phyloP scores from a whole-genome alignment of 805 yeast genomes.

The Danielia reshetovae region DNA sequence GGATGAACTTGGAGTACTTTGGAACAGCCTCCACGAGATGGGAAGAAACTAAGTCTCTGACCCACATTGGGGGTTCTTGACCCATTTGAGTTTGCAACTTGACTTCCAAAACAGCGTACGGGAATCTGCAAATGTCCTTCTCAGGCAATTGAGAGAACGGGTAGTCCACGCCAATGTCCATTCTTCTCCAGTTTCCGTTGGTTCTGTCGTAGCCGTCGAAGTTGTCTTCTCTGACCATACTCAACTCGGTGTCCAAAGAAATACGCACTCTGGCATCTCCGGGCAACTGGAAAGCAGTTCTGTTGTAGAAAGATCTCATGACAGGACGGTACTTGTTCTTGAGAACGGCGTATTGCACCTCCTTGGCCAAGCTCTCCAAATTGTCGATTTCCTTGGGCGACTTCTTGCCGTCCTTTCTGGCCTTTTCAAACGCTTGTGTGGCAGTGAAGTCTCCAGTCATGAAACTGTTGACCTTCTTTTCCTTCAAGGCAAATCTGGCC shows the following conservation, averaged over 20 bases:
- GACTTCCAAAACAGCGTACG: constrained; percentile 96
- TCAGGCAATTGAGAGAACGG: constrained; percentile 87
- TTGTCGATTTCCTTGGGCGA: constrained; percentile 83
- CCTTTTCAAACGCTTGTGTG: constrained; percentile 84
- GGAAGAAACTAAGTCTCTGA: constrained; percentile 81
- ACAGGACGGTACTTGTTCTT: constrained; percentile 88
- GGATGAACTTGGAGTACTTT: constrained; percentile 94
- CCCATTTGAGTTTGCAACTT: constrained; percentile 97
- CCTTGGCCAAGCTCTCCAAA: constrained; percentile 87
- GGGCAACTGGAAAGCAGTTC: constrained; percentile 98
- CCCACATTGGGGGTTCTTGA: constrained; percentile 99
- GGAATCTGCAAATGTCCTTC: constrained; percentile 85
- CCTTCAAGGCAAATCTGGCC: constrained; percentile 91
- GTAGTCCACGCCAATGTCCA: constrained; percentile 96
- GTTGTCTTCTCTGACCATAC: constrained; percentile 97
- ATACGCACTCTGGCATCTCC: constrained; percentile 99
- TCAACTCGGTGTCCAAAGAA: constrained; percentile 91
- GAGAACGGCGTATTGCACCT: constrained; percentile 85
- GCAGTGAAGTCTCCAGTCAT: constrained; percentile 82
- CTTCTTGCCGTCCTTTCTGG: constrained; percentile 90
- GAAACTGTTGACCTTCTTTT: constrained; percentile 82
- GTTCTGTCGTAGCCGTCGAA: constrained; percentile 93
- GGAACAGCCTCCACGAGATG: constrained; percentile 98
- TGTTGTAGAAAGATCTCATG: constrained; percentile 90
- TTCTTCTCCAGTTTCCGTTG: constrained; percentile 93